These are phyloP conservation scores for Zygoascus ofunaensis DNA, from an alignment of 805 yeast genomes.

Conservation along the genomic window DNA sequence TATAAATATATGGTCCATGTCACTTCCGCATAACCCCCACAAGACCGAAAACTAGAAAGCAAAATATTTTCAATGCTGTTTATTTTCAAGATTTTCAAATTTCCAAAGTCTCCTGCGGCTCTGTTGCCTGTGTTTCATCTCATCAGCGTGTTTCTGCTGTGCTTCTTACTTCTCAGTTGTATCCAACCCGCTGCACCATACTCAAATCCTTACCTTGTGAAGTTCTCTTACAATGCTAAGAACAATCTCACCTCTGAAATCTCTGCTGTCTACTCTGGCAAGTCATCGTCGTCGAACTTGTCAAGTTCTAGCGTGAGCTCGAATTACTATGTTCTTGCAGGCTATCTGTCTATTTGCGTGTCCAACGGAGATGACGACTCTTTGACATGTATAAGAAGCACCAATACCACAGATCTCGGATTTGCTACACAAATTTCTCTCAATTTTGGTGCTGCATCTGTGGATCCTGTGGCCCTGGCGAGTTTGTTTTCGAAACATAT, in stretches of 20 bases:
- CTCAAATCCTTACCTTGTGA: conserved; percentile 14
- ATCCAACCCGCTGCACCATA: conserved; percentile 9
- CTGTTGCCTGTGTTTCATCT: conserved; percentile 2
- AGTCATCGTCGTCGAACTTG: no score
- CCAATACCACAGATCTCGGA: conserved; percentile 4
- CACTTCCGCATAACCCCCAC: no score
- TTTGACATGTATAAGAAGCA: conserved; percentile 8
- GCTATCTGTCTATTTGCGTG: conserved; percentile 16
- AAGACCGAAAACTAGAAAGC: no score
- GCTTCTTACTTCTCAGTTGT: conserved; percentile 16
- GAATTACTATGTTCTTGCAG: conserved; percentile 8
- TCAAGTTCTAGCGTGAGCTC: no score
- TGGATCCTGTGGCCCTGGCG: conserved; percentile 16
- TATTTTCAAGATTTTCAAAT: not conserved
- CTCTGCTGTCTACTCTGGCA: not conserved
- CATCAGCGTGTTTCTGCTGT: conserved; percentile 5
- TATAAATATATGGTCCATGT: no score
- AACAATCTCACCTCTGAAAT: not conserved
- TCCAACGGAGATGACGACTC: not conserved
- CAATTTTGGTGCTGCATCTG: not conserved
- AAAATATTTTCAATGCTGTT: not conserved
- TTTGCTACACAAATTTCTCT: not conserved
- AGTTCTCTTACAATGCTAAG: conserved; percentile 10
- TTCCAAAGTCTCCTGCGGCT: not conserved
- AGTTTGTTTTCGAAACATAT: conserved; percentile 11